Evolutionary conservation across 2,329 filamentous ascomycete species (phyloP).

Genomic region (Talaromyces sp.): DNA sequence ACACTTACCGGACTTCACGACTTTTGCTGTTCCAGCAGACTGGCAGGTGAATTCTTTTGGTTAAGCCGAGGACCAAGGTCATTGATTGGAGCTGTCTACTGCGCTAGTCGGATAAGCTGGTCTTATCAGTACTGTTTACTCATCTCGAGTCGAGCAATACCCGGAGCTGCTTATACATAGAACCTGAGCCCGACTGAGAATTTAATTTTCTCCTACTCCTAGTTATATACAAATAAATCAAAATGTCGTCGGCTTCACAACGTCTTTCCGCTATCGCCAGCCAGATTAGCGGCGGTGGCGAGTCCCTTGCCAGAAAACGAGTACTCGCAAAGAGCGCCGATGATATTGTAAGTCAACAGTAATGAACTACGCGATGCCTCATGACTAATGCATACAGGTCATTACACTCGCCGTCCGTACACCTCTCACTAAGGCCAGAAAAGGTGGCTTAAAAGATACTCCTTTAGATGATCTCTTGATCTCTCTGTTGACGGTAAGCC

Average conservation of each 20-base stretch:
- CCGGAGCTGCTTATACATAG: background rate
- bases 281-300: constrained; percentile 36
- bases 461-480: constrained; percentile 35
- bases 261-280: constrained; percentile 40
- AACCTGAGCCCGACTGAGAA: background rate
- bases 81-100: background rate
- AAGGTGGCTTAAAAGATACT: constrained; percentile 41
- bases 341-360: constrained; percentile 35
- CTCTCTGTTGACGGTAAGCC: constrained; percentile 35
- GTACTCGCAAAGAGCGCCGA: constrained; percentile 37
- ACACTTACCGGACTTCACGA: background rate
- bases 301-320: constrained; percentile 29
- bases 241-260: constrained; percentile 39
- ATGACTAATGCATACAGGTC: constrained; percentile 25
- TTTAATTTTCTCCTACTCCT: background rate
- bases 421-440: constrained; percentile 39
- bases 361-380: background rate
- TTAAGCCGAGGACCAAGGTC: constrained; percentile 1
- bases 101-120: background rate
- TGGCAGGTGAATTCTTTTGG: background rate
- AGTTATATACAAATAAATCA: background rate
- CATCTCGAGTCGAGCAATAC: background rate
- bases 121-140: constrained; percentile 1
- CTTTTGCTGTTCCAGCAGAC: background rate
- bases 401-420: constrained; percentile 40